Evolutionary conservation across 2,329 filamentous ascomycete species (phyloP), one percentile per base, ranked within the genome.

Genomic region (Neonectria ditissima): DNA sequence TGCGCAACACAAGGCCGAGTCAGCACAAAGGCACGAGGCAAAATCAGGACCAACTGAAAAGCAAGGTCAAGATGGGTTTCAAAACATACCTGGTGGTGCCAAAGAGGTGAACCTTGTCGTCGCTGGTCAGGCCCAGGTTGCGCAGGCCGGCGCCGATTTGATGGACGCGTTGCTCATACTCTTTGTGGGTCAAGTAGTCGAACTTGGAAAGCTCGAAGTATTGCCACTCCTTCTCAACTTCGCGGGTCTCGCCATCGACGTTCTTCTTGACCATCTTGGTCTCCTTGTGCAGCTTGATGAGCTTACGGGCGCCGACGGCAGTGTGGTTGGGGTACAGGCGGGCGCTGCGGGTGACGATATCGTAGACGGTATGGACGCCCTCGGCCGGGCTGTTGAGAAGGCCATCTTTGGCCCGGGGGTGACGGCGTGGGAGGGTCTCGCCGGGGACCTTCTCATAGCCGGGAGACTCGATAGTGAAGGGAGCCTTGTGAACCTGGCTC

Each of bases 141-240:
- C 90, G 87, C 78, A 97, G 81, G 62, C 91, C 94, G 22, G 89
- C 85, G 58, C 92, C 94, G 18, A 94, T 80, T 70, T 91, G 84
- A 61, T 92, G 82, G 52, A 89, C 86, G 66, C 89, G 84, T 74
- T 88, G 84, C 80, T 92, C 88, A 76, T 95, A 96, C 80, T 97
- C 90, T 73, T 86, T 84, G 80, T 94, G 97, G 72, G 89, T 93
- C 75, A 91, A 83, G 83, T 90, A 97, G 47, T 86, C 84, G 82
- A 92, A 97, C 52, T 84, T 83, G 65, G 91, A 90, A 70, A 97
- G 88, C 84, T 97, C 94, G 72, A 93, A 97, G 80, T 90, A 97
- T 56, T 90, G 89, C 94, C 94, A 97, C 78, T 95, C 88, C 88
- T 97, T 97, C 67, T 97, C 92, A 34, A 96, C 88, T 81, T 94